Base-by-base conservation (phyloP, 139 green algal species). In the Zygnema circumcarinatum region DNA sequence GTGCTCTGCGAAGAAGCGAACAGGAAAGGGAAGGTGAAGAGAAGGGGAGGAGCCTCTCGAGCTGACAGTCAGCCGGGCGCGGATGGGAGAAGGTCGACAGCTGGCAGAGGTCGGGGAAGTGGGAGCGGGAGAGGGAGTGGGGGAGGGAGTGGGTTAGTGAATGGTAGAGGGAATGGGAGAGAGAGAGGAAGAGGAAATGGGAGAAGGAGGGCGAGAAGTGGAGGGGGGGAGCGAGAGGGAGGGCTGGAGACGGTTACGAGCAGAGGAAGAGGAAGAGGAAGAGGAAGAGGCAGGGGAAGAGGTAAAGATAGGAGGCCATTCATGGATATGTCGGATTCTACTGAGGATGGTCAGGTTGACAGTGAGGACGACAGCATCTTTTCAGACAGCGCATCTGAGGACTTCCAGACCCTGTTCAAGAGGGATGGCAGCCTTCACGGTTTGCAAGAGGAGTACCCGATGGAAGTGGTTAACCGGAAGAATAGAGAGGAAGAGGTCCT, bases 211-310 rank as follows among this genome's bases (percentile, higher is more conserved):
- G 35, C 3, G 16, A 78, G 69, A 78, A 78, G 16, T 68, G 75
- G 33, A 72, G 53, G 38, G 69, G 36, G 69, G 16, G 69, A 78
- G 16, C 7, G 7, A 78, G 69, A 20, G 16, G 69, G 69, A 78
- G 69, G 7, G 35, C 7, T 78, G 16, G 16, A 78, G 16, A 20
- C 7, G 7, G 16, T 78, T 39, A 78, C 11, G 16, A 78, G 16
- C 3, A 78, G 87, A 91, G 79, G 91, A 94, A 38, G 87, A 53
- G 56, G 87, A 90, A 39, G 92, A 92, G 33, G 82, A 91, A 42
- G 87, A 94, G n/a, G 91, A 91, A 69, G 87, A 92, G n/a, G 91
- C 90, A 76, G 91, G 89, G 47, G 38, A 79, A 32, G 41, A 88
- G 38, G 36, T 35, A 42, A 38, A 88, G 11, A 29, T 38, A 47